Base-by-base conservation (phyloP, 192 early-diverging fungal species). In the Coemansia sp. region DNA sequence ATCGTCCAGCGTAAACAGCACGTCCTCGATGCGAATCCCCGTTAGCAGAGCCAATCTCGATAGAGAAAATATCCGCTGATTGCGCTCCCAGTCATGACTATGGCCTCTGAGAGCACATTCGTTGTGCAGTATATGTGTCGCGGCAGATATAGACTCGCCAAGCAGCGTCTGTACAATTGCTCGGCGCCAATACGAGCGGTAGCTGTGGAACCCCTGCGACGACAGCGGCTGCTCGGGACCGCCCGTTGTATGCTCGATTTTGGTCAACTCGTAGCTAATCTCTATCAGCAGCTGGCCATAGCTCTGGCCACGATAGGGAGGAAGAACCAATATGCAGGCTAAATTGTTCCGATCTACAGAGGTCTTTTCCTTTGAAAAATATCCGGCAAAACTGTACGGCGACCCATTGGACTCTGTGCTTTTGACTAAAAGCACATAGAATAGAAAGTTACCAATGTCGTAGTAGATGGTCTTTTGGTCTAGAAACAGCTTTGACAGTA, bases 391-490 rank as follows among this genome's bases (percentile, higher is more conserved):
- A 24, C 89, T 87, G 60, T 86, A 86, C n/a, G 61, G 64, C 3
- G 32, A 34, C 32, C 85, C 80, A 15, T 75, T 73, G 10, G 89
- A 11, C 4, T 20, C 59, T 16, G 50, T 53, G 1, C 53, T 62
- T 29, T 74, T 77, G 37, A 60, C 65, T 29, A 83, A 90, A 62
- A 99, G 76, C 0, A 98, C 85, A 71, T 96, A 99, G 69, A 99
- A 99, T n/a, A 94, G 70, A 67, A 98, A 99, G 4, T 91, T 86
- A 53, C 94, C 92, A 16, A 96, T 86, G 64, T 98, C 97, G 71
- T 95, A 99, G 62, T 93, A 98, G 11, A 98, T 84, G 1, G 95
- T 96, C 74, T 99, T 99, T 85, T 96, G 92, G 73, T 99, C 97
- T 49, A 99, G 75, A 76, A 98, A 99, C 73, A 95, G 84, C 73